These are phyloP conservation scores for Penicillium psychrosexuale DNA, from an alignment of 2,329 filamentous ascomycete species.

Conservation along the genomic window DNA sequence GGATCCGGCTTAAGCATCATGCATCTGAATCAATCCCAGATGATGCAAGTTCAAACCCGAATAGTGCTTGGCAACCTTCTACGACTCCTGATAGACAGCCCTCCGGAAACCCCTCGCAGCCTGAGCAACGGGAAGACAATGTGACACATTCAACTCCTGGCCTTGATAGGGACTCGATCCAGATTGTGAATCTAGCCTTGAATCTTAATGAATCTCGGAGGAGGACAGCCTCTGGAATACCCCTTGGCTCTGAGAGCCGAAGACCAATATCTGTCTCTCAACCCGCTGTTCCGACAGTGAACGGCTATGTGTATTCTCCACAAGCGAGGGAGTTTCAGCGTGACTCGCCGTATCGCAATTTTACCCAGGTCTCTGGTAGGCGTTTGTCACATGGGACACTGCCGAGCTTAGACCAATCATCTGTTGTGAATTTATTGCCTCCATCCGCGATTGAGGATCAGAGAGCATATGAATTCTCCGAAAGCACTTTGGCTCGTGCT, in stretches of 20 bases:
- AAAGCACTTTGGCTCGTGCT: slow-evolving; percentile 74
- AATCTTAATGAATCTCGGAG: slow-evolving; percentile 75
- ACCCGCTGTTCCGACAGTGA: slow-evolving; percentile 18
- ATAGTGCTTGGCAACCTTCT: slow-evolving; percentile 9
- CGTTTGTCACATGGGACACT: slow-evolving; percentile 15
- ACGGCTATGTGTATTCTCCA: slow-evolving; percentile 19
- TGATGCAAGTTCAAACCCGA: slow-evolving; percentile 6
- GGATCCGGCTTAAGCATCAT: slow-evolving; percentile 33
- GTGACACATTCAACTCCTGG: slow-evolving; percentile 28
- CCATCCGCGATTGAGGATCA: slow-evolving; percentile 29
- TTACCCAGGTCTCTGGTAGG: slow-evolving; percentile 27
- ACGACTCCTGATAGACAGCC: slow-evolving; percentile 13
- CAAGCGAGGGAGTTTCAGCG: slow-evolving; percentile 15
- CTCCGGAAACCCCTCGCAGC: slow-evolving; percentile 14
- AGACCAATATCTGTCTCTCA: slow-evolving; percentile 31
- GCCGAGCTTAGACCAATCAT: slow-evolving; percentile 15
- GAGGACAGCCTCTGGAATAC: slow-evolving; percentile 58
- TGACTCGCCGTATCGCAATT: slow-evolving; percentile 16
- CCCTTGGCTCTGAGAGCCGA: slow-evolving; percentile 48
- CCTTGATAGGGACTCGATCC: slow-evolving; percentile 72
- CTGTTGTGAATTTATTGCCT: slow-evolving; percentile 30
- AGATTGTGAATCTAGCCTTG: slow-evolving; percentile 90
- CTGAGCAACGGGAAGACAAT: slow-evolving; percentile 8
- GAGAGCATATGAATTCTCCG: slow-evolving; percentile 59
- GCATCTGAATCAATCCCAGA: slow-evolving; percentile 32